A percentile compares a stretch with the other conserved stretches of the same genome.
phyloP scores from a whole-genome alignment of 2,329 filamentous ascomycete species.

The Pseudogymnoascus sp. region DNA sequence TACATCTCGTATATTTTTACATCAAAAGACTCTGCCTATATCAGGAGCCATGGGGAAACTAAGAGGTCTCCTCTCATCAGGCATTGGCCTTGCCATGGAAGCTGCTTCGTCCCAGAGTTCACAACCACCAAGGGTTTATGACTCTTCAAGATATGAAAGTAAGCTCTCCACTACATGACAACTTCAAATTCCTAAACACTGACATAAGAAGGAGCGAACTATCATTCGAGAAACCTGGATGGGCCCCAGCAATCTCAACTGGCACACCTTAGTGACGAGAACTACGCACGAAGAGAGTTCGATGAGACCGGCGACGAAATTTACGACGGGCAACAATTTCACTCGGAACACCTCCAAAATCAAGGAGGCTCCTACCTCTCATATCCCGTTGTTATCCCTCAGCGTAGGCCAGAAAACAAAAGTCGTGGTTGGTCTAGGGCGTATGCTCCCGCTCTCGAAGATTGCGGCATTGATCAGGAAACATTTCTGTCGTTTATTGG shows the following conservation, averaged over 20 bases:
- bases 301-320: neutral
- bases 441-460: constrained; percentile 41
- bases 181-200: neutral
- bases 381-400: constrained; percentile 44
- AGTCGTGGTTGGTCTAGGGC: constrained; percentile 44
- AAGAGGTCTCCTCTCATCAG: neutral
- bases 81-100: neutral
- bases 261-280: neutral
- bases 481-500: constrained; percentile 42
- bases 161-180: neutral
- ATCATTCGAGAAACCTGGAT: neutral
- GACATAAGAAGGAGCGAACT: neutral
- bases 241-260: neutral
- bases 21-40: neutral
- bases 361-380: constrained; percentile 22
- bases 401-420: constrained; percentile 41
- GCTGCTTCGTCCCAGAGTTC: neutral
- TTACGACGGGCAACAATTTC: neutral
- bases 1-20: neutral
- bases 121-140: neutral
- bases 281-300: neutral
- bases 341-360: neutral
- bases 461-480: constrained; percentile 39
- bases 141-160: neutral
- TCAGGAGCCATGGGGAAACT: neutral